phyloP scores from a whole-genome alignment of 2,329 filamentous ascomycete genomes.

The Aspergillus niger region DNA sequence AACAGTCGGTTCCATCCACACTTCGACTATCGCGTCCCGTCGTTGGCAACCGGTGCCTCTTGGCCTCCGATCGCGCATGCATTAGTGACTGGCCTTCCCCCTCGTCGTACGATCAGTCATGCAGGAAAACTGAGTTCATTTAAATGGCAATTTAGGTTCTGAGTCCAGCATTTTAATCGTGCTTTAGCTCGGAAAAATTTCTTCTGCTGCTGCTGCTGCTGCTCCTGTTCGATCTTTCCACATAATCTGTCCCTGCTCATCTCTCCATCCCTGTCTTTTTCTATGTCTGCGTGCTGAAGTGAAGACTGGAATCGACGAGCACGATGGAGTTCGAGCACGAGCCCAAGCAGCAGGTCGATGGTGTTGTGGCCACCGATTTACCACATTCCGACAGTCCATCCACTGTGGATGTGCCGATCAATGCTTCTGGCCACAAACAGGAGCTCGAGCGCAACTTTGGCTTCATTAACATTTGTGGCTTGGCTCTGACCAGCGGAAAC shows the following conservation, averaged over 20 bases:
- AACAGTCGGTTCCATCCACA: background rate
- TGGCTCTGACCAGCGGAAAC: constrained; percentile 64
- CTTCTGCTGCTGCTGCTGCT: background rate
- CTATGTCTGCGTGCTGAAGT: too few species aligned
- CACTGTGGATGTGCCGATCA: constrained; percentile 49
- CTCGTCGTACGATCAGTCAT: background rate
- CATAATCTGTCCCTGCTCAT: background rate
- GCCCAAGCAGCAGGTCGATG: constrained; percentile 4
- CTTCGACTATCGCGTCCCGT: background rate
- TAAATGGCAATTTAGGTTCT: constrained; percentile 1
- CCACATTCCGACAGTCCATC: constrained; percentile 23
- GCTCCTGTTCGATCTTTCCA: background rate
- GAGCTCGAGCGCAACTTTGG: constrained; percentile 66
- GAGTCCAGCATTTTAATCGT: background rate
- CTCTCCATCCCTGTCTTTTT: background rate
- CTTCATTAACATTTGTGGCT: constrained; percentile 59
- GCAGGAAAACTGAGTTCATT: background rate
- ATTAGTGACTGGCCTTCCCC: background rate
- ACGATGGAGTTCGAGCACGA: constrained; percentile 4
- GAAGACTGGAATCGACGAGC: background rate
- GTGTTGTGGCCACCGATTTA: background rate
- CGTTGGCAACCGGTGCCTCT: constrained; percentile 1
- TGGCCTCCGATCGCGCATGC: constrained; percentile 2
- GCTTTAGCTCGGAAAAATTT: constrained; percentile 1
- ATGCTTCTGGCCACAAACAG: constrained; percentile 65